These are phyloP conservation scores for Tylopilus sp. DNA, from an alignment of 768 basidiomycete species.

Conservation along the genomic window DNA sequence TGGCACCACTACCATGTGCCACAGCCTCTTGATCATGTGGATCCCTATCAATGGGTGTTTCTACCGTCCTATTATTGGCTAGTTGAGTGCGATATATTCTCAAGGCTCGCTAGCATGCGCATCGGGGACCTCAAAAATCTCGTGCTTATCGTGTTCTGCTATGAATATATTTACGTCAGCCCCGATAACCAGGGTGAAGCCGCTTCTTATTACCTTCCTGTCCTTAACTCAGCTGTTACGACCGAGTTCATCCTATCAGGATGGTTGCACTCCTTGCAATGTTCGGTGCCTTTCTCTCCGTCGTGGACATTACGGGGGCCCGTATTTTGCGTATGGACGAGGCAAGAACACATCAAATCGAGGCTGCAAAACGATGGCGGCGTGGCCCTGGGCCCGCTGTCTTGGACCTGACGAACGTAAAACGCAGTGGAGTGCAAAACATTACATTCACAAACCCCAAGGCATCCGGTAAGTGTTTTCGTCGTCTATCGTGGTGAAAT, in stretches of 20 bases:
- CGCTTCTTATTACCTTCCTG: neutral
- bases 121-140: no score
- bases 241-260: neutral
- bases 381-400: slow-evolving; percentile 1
- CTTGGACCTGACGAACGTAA: neutral
- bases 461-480: slow-evolving; percentile 46
- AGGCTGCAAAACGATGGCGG: slow-evolving; percentile 44
- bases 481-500: neutral
- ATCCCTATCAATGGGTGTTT: no score
- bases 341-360: slow-evolving; percentile 41
- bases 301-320: slow-evolving; percentile 4
- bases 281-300: slow-evolving; percentile 10
- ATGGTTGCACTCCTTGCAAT: slow-evolving; percentile 13
- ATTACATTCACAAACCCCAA: slow-evolving; percentile 69
- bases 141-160: neutral
- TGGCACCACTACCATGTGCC: no score
- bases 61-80: no score
- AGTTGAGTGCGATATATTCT: no score
- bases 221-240: neutral
- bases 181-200: no score
- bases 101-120: no score
- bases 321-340: slow-evolving; percentile 37
- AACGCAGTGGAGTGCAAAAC: slow-evolving; percentile 43
- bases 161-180: neutral
- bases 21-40: no score